phyloP scores from a whole-genome alignment of 768 basidiomycete genomes.

The Lentinus brumalis region DNA sequence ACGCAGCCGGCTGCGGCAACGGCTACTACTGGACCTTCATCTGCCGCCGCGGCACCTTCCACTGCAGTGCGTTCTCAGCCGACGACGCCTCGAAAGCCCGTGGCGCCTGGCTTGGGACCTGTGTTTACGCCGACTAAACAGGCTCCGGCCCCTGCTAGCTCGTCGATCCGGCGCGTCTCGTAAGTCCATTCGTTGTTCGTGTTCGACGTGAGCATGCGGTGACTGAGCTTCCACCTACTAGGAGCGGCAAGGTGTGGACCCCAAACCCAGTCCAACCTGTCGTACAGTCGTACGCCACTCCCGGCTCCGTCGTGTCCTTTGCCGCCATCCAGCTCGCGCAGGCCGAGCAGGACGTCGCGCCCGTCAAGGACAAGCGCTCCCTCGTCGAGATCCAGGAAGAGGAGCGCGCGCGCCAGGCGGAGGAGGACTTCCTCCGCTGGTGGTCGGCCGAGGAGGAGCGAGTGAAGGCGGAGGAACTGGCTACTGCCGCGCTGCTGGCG shows the following conservation, averaged over 20 bases:
- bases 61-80: slow-evolving; percentile 10
- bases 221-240: slow-evolving; percentile 6
- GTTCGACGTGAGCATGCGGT: neutral
- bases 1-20: neutral
- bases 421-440: slow-evolving; percentile 86
- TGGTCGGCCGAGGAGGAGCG: slow-evolving; percentile 85
- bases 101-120: slow-evolving; percentile 54
- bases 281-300: slow-evolving; percentile 30
- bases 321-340: slow-evolving; percentile 85
- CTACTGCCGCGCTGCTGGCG: slow-evolving; percentile 7
- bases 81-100: slow-evolving; percentile 28
- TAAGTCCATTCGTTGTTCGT: slow-evolving; percentile 37
- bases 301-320: slow-evolving; percentile 57
- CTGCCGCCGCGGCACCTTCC: neutral
- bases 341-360: slow-evolving; percentile 49
- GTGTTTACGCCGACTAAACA: slow-evolving; percentile 64
- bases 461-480: slow-evolving; percentile 50
- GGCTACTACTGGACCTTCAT: neutral
- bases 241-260: slow-evolving; percentile 65
- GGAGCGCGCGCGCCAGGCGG: slow-evolving; percentile 63
- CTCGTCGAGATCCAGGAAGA: slow-evolving; percentile 87
- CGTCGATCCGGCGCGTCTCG: slow-evolving; percentile 48
- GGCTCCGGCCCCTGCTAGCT: slow-evolving; percentile 28
- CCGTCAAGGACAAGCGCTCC: slow-evolving; percentile 57
- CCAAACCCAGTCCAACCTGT: slow-evolving; percentile 52